Conservation (phyloP, 208 protist species). For the Acanthamoeba culbertsoni region DNA sequence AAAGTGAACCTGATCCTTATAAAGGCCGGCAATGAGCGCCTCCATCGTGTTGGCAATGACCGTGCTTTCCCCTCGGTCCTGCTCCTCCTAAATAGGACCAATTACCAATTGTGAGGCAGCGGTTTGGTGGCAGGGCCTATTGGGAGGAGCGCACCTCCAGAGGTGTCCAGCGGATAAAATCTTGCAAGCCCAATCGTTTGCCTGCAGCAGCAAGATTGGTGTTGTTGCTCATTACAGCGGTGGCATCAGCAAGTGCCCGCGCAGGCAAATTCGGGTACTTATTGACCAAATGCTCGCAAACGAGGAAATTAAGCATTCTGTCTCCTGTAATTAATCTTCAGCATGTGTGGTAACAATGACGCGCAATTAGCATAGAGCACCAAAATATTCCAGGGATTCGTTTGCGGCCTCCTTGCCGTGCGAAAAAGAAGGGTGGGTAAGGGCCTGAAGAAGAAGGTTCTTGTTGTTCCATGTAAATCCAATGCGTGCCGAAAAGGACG, state of each 20-base stretch:
- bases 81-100: neutral
- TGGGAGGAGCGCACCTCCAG: neutral
- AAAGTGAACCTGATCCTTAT: neutral
- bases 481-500: neutral
- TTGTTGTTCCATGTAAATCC: constrained; percentile 12
- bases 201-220: neutral
- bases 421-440: constrained; percentile 1
- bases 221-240: neutral
- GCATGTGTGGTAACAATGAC: neutral
- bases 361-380: neutral
- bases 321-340: neutral
- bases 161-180: constrained; percentile 4
- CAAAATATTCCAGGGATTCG: neutral
- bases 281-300: neutral
- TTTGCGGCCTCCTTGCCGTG: neutral
- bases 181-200: constrained; percentile 10
- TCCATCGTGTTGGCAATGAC: constrained; percentile 22
- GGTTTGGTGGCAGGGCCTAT: neutral
- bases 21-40: constrained; percentile 8
- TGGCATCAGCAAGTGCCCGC: constrained; percentile 5
- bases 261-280: constrained; percentile 1
- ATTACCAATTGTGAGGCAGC: neutral
- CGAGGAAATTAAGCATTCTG: constrained; percentile 13
- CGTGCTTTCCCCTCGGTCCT: neutral
- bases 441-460: neutral